Percentiles rank a stretch among this genome's conserved stretches.
phyloP scores from a whole-genome alignment of 768 basidiomycete genomes.

The Amanita muscaria region DNA sequence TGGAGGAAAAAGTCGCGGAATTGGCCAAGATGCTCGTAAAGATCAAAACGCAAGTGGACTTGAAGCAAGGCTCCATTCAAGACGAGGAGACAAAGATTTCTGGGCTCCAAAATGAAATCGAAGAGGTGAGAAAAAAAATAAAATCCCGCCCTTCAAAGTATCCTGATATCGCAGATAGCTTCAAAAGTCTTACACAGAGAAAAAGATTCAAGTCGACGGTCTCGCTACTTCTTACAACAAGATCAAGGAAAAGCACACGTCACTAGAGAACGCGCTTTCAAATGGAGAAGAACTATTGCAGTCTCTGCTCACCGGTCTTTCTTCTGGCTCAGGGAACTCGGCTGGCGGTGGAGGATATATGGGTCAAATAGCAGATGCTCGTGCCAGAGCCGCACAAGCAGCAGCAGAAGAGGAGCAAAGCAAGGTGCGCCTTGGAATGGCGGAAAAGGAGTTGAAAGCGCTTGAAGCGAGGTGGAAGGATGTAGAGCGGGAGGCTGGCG shows the following conservation, averaged over 20 bases:
- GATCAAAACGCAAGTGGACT: constrained; percentile 77
- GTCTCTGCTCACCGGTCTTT: constrained; percentile 87
- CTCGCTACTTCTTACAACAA: constrained; percentile 46
- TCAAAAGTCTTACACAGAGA: constrained; percentile 46
- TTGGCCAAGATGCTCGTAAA: constrained; percentile 78
- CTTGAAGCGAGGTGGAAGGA: constrained; percentile 79
- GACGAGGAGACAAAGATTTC: constrained; percentile 68
- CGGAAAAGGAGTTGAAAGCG: constrained; percentile 72
- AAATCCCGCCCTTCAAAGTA: neutral
- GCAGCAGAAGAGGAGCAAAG: constrained; percentile 80
- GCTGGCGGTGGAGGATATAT: constrained; percentile 57
- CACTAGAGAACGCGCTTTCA: constrained; percentile 49
- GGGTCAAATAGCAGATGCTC: constrained; percentile 88
- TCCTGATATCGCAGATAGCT: constrained; percentile 44
- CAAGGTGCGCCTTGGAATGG: constrained; percentile 65
- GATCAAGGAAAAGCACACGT: constrained; percentile 63
- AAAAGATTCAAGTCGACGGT: constrained; percentile 48
- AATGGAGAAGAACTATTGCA: constrained; percentile 93
- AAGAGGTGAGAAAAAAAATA: constrained; percentile 30
- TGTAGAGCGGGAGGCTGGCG: constrained; percentile 76
- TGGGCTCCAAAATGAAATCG: constrained; percentile 40
- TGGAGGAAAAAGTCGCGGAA: constrained; percentile 73
- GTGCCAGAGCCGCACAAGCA: constrained; percentile 64
- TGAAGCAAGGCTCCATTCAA: constrained; percentile 62
- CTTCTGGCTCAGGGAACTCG: constrained; percentile 33